A percentile compares a stretch with the other conserved stretches of the same genome.
Conservation (phyloP, 768 basidiomycete species). For the Hygrophorus pudorinus region DNA sequence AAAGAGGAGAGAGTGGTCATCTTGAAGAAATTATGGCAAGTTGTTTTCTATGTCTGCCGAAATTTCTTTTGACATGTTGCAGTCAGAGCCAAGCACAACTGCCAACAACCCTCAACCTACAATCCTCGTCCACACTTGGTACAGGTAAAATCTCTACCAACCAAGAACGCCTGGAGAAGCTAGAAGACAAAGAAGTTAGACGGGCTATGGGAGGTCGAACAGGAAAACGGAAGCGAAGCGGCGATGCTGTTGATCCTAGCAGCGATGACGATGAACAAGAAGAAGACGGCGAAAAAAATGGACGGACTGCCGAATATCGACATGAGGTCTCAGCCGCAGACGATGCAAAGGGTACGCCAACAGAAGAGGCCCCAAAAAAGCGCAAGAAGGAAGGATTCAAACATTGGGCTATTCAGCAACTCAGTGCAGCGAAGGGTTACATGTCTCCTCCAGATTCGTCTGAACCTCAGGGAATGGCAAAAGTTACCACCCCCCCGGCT, state of each 20-base stretch:
- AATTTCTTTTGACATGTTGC: constrained; percentile 17
- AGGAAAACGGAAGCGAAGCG: constrained; percentile 39
- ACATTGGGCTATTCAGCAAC: constrained; percentile 79
- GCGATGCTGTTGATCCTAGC: constrained; percentile 27
- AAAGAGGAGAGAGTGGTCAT: constrained; percentile 75
- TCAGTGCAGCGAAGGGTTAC: constrained; percentile 38
- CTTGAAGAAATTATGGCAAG: constrained; percentile 76
- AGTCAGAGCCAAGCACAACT: constrained; percentile 73
- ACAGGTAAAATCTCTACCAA: constrained; percentile 57
- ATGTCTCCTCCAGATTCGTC: constrained; percentile 12
- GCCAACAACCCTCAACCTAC: constrained; percentile 45
- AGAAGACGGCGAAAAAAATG: constrained; percentile 14
- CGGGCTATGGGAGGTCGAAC: constrained; percentile 38
- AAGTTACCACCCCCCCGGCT: constrained; percentile 14
- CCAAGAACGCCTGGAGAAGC: constrained; percentile 45
- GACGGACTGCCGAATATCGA: constrained; percentile 7
- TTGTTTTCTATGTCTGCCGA: constrained; percentile 8
- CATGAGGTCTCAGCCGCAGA: constrained; percentile 13
- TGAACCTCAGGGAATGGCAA: constrained; percentile 7
- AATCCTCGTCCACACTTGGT: constrained; percentile 78
- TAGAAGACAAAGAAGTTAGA: constrained; percentile 50
- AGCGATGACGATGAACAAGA: constrained; percentile 18
- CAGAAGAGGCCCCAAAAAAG: no score
- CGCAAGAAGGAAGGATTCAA: no score
- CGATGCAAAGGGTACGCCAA: constrained; percentile 24